Conservation (phyloP, 768 basidiomycete genomes). For the Leccinum imitatum region DNA sequence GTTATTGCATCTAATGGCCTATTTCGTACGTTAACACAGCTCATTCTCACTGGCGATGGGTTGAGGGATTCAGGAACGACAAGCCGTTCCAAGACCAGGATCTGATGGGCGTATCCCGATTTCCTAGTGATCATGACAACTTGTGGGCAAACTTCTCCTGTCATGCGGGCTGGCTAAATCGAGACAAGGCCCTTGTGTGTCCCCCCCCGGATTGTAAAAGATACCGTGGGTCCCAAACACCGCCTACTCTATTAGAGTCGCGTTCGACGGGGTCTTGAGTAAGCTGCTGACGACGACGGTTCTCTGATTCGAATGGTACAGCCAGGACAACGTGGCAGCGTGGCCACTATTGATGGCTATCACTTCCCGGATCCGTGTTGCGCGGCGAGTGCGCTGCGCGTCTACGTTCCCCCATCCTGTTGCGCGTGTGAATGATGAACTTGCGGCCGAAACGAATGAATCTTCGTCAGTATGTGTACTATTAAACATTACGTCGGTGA, state of each 20-base stretch:
- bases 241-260: conserved; percentile 8
- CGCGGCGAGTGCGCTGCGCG: conserved; percentile 6
- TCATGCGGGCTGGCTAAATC: conserved; percentile 11
- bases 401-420: not conserved
- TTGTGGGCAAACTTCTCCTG: conserved; percentile 6
- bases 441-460: not conserved
- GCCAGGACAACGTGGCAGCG: conserved; percentile 13
- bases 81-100: conserved; percentile 10
- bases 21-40: conserved; percentile 5
- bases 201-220: not conserved
- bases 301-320: conserved; percentile 14
- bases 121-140: conserved; percentile 17
- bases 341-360: conserved; percentile 5
- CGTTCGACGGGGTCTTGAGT: conserved; percentile 18
- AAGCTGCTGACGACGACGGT: not conserved
- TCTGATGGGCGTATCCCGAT: conserved; percentile 17
- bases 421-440: conserved; percentile 17
- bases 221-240: conserved; percentile 6
- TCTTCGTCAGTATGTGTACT: not conserved
- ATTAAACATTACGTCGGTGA: conserved; percentile 12
- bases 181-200: conserved; percentile 5
- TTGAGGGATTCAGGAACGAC: not conserved
- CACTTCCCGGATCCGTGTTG: conserved; percentile 9
- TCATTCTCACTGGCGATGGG: conserved; percentile 10
- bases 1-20: conserved; percentile 15